A percentile compares a stretch with the other conserved stretches of the same genome.
These are phyloP conservation scores for Xylaria venustula DNA, from an alignment of 495 filamentous ascomycete genomes.

Conservation along the genomic window DNA sequence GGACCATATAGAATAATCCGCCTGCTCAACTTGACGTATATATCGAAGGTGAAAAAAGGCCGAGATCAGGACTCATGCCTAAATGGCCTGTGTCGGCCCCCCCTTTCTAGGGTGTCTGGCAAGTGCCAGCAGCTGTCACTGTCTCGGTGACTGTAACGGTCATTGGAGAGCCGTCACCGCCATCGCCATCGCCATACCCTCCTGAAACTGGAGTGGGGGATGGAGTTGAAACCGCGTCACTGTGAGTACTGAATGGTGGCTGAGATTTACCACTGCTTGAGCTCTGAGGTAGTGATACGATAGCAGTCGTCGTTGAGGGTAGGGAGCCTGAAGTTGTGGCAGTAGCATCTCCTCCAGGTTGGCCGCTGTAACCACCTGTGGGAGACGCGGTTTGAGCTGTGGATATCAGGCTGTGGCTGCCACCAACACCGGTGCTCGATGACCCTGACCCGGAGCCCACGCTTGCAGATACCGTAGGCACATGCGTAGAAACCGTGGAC, in stretches of 20 bases:
- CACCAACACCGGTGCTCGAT: slow-evolving; percentile 3
- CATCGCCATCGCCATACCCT: not conserved
- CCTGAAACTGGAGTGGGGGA: not conserved
- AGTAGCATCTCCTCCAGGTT: slow-evolving; percentile 20
- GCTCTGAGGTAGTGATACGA: slow-evolving; percentile 1
- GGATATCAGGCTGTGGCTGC: slow-evolving; percentile 13
- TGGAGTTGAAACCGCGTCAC: not conserved
- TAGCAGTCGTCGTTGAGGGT: slow-evolving; percentile 10
- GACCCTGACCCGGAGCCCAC: not conserved
- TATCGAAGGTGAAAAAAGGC: not conserved
- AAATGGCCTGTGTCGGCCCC: slow-evolving; percentile 5
- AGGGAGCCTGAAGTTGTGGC: not conserved
- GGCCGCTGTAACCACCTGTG: slow-evolving; percentile 21
- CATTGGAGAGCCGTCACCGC: slow-evolving; percentile 11
- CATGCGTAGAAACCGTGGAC: not conserved
- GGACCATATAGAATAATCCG: not conserved
- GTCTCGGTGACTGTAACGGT: slow-evolving; percentile 27
- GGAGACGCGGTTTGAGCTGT: slow-evolving; percentile 13
- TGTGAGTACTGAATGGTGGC: not conserved
- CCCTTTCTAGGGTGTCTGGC: slow-evolving; percentile 24
- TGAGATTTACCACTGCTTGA: not conserved
- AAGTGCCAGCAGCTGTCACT: slow-evolving; percentile 20
- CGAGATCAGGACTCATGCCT: too few species aligned
- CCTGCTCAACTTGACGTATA: not conserved
- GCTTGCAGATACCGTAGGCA: too few species aligned